Evolutionary conservation across 768 basidiomycete genomes (phyloP).

Genomic region (Thelephora ganbajun): DNA sequence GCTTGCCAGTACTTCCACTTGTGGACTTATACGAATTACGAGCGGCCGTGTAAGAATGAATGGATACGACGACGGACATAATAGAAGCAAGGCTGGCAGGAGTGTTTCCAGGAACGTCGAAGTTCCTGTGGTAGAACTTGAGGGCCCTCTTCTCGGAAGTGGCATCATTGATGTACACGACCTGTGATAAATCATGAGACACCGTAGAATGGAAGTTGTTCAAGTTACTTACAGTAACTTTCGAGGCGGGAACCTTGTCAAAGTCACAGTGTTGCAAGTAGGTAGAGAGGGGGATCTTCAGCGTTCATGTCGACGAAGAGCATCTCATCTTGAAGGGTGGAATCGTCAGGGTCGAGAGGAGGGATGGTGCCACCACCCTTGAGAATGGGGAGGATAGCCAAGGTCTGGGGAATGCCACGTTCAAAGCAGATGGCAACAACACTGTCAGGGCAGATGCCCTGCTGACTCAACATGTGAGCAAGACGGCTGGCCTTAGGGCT

Average conservation of each 20-base stretch:
- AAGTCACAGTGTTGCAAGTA: conserved; percentile 10
- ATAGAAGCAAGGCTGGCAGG: conserved; percentile 13
- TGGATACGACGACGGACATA: conserved; percentile 11
- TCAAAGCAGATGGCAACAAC: conserved; percentile 18
- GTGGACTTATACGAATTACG: no score
- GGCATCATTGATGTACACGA: conserved; percentile 17
- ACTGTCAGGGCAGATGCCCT: conserved; percentile 14
- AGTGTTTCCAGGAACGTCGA: conserved; percentile 10
- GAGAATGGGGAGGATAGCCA: conserved; percentile 18
- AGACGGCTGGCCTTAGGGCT: conserved; percentile 1
- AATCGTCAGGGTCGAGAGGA: conserved; percentile 16
- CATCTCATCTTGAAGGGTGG: conserved; percentile 15
- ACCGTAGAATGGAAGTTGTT: neutral
- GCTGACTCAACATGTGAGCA: conserved; percentile 11
- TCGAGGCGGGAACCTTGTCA: conserved; percentile 6
- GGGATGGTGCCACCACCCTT: conserved; percentile 17
- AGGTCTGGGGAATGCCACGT: conserved; percentile 15
- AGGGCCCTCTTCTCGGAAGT: conserved; percentile 13
- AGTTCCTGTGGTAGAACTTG: conserved; percentile 7
- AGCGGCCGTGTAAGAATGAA: no score
- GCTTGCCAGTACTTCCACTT: no score
- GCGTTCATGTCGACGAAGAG: conserved; percentile 16
- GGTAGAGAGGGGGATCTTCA: conserved; percentile 16
- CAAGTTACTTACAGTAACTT: conserved; percentile 9
- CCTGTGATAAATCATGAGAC: conserved; percentile 4